phyloP scores from a whole-genome alignment of 1,139 yeast genomes.

The Lodderomyces metapsilosis region DNA sequence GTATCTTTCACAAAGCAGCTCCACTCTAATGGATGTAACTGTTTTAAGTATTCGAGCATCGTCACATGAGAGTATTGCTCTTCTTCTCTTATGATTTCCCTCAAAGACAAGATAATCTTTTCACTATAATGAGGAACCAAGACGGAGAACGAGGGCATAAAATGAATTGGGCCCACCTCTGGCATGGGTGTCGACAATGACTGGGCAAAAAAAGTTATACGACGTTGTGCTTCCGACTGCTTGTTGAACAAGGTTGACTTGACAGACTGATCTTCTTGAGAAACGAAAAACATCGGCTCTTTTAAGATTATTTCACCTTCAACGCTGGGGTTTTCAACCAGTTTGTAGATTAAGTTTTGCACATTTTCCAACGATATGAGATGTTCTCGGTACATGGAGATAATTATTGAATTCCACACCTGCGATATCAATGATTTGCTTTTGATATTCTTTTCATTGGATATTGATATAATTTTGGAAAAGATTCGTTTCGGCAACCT shows the following conservation, averaged over 20 bases:
- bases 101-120: constrained; percentile 45
- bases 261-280: constrained; percentile 49
- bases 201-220: constrained; percentile 56
- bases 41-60: constrained; percentile 50
- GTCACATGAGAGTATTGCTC: constrained; percentile 50
- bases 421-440: constrained; percentile 43
- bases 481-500: constrained; percentile 51
- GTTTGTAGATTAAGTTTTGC: constrained; percentile 45
- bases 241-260: constrained; percentile 33
- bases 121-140: constrained; percentile 53
- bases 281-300: constrained; percentile 50
- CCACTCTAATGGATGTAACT: constrained; percentile 53
- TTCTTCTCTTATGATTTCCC: constrained; percentile 48
- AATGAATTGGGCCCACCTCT: constrained; percentile 37
- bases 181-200: constrained; percentile 55
- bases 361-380: constrained; percentile 49
- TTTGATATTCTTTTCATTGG: constrained; percentile 26
- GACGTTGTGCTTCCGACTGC: constrained; percentile 47
- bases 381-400: constrained; percentile 60
- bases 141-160: constrained; percentile 53
- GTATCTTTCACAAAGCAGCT: constrained; percentile 51
- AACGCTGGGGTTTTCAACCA: constrained; percentile 23
- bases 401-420: constrained; percentile 53
- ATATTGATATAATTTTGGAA: constrained; percentile 40
- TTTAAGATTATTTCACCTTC: constrained; percentile 28